Percentiles rank a stretch among this genome's conserved stretches.
Conservation (phyloP, 2,329 filamentous ascomycete species). For the Fusarium dlaminii region DNA sequence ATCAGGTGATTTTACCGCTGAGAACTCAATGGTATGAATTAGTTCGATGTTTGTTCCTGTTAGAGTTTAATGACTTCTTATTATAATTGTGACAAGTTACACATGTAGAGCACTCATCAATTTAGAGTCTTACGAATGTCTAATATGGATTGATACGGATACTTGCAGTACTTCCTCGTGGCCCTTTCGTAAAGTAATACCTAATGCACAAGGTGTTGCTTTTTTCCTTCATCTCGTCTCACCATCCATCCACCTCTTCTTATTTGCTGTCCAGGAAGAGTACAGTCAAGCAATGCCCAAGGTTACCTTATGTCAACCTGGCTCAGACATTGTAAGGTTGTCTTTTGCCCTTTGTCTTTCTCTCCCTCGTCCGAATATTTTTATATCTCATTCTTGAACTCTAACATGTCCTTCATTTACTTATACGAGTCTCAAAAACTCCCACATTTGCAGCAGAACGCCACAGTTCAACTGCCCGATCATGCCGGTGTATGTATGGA, state of each 20-base stretch:
- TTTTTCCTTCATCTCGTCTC: constrained; percentile 5
- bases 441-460: background rate
- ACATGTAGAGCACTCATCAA: background rate
- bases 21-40: background rate
- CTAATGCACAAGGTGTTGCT: constrained; percentile 3
- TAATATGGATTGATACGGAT: background rate
- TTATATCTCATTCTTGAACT: background rate
- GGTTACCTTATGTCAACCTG: background rate
- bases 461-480: background rate
- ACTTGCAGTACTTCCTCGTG: constrained; percentile 14
- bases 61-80: background rate
- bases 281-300: background rate
- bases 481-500: background rate
- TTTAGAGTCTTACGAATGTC: background rate
- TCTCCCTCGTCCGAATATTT: background rate
- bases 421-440: background rate
- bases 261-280: background rate
- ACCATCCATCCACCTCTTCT: background rate
- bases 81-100: background rate
- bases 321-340: background rate
- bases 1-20: background rate
- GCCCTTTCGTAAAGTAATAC: background rate
- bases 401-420: background rate
- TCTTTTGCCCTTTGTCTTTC: background rate
- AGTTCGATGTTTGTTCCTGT: background rate